Evolutionary conservation across 1,284 basidiomycete genomes (phyloP), one percentile per base, ranked within the genome.

Genomic region (Pyrrhoderma noxium): DNA sequence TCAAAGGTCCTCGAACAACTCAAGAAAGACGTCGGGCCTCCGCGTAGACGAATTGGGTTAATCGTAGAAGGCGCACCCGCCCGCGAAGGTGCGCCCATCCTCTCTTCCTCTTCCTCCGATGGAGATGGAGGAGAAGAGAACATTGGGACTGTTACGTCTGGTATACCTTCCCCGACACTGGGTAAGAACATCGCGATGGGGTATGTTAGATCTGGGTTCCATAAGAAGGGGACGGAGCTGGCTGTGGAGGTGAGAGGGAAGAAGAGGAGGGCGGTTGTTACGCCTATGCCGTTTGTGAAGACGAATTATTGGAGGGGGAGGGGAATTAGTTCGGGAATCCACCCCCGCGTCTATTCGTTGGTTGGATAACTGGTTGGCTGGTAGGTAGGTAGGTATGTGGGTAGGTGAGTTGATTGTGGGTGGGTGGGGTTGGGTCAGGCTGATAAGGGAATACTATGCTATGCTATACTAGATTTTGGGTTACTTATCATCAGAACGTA

Each of bases 131-230:
- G n/a, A n/a, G 27, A 11, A 31, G 27, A 31, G 27, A 40, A 7
- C 38, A 42, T 53, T 81, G 88, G 92, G 23, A 63, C 70, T 9
- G 79, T 98, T 36, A 98, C 95, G 0, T 97, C 93, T 0, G 95
- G 95, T 47, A 97, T 98, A 55, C 96, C 96, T 5, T 94, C 92
- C 1, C 94, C 94, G 0, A 89, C 92, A 1, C 71, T 94, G 1
- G 83, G 82, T 2, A 83, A 86, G 65, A 97, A 99, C 69, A 91
- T 99, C 61, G 92, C 94, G 5, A 99, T 99, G 95, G 95, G 85
- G 0, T 95, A 97, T 62, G 79, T 98, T 45, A 42, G 60, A 52
- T 77, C 72, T 34, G 93, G 92, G 0, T 80, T 76, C 67, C 92
- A 97, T 72, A 97, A 94, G 71, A 93, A 90, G 67, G 93, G 90